Evolutionary conservation across 495 filamentous ascomycete species (phyloP).

Genomic region (Penicillium ucsense): DNA sequence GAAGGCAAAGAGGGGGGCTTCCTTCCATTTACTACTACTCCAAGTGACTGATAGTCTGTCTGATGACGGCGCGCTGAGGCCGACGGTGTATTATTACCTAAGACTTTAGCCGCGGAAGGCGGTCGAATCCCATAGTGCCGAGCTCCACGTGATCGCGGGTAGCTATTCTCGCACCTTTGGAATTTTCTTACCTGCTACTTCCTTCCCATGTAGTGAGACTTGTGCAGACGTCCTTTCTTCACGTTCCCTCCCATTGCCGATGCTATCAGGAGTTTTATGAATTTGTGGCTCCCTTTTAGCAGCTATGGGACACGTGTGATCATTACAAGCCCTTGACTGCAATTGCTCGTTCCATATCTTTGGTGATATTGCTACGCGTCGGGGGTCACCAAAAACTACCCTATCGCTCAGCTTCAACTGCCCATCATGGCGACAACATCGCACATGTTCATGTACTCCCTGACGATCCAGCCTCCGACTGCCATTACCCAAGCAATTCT

Average conservation of each 20-base stretch:
- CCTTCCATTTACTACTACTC: not conserved
- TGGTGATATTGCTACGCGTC: constrained; percentile 9
- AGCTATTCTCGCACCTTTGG: constrained; percentile 13
- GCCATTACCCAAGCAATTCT: constrained; percentile 82
- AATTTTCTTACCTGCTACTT: constrained; percentile 26
- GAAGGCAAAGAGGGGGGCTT: not conserved
- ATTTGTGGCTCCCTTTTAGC: constrained; percentile 12
- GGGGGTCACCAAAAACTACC: constrained; percentile 6
- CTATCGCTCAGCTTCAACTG: constrained; percentile 10
- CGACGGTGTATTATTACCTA: constrained; percentile 5
- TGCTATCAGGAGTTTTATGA: constrained; percentile 7
- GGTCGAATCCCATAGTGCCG: constrained; percentile 31
- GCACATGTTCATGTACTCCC: constrained; percentile 94
- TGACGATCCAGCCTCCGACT: constrained; percentile 86
- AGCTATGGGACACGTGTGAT: constrained; percentile 36
- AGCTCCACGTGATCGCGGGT: constrained; percentile 16
- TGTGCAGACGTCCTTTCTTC: not conserved
- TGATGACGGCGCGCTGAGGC: not conserved
- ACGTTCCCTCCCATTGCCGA: not conserved
- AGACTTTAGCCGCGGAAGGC: constrained; percentile 18
- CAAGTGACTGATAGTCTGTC: too few relatives aligned
- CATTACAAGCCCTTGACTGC: constrained; percentile 21
- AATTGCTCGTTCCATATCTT: constrained; percentile 17
- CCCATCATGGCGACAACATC: constrained; percentile 90
- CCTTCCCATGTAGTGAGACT: constrained; percentile 4